Base-by-base conservation (phyloP, 192 early-diverging fungal genomes). In the Coemansia sp. region DNA sequence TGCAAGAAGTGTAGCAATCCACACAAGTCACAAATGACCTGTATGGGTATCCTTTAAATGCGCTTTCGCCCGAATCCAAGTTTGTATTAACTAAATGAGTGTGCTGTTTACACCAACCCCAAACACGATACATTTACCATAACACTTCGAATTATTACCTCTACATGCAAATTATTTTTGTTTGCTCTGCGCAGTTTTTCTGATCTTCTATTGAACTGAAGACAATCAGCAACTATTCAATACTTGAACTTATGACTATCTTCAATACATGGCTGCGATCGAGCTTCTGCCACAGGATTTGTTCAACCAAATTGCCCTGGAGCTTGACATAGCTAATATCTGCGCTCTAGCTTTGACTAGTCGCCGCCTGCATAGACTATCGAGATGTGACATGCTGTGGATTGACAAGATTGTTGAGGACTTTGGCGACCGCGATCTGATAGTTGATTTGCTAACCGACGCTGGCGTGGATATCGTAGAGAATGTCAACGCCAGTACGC, bases 381-480 rank as follows among this genome's bases (percentile, higher is more conserved):
- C 62, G 24, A 55, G 55, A 23, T 64, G 64, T 53, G 69, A 76
- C 58, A 24, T 44, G 31, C 67, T 81, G 21, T 81, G 78, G 78
- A 31, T 81, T 23, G 78, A 72, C 28, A 68, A 71, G 52, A 64
- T 81, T 48, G 57, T 67, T 7, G 63, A 66, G 5, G 80, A 82
- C 52, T 82, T 82, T 65, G 80, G 75, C 55, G 68, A 69, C 48
- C 80, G 80, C n/a, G 53, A 26, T 48, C 54, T 54, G 10, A 58
- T 74, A 30, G 54, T 82, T 24, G 68, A 71, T 22, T 49, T 77
- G 51, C 68, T 82, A 0, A 58, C 70, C 25, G 75, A 82, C 23
- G 66, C 80, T 25, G 75, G 75, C 18, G 54, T 82, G 22, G 75
- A 82, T 9, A 74, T 82, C 21, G 32, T 68, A 32, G 80, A 77